A percentile compares a stretch with the other conserved stretches of the same genome.
Evolutionary conservation across 2,329 filamentous ascomycete genomes (phyloP).

Genomic region (Herpotrichia juniperi): DNA sequence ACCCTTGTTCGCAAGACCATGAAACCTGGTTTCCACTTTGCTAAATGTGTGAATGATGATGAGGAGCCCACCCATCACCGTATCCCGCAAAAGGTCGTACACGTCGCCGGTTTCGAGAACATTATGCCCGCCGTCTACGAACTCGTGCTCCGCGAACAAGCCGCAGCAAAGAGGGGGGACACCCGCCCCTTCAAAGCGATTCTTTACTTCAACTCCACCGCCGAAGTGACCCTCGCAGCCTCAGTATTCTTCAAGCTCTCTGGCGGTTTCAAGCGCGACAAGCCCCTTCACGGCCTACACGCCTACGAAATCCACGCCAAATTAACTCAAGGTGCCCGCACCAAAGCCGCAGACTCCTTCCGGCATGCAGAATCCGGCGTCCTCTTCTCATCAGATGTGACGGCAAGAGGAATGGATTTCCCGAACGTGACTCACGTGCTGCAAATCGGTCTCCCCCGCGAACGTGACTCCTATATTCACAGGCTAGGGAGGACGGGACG

Average conservation of each 20-base stretch:
- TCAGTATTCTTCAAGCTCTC: conserved; percentile 62
- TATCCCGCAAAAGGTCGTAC: conserved; percentile 80
- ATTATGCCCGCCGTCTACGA: conserved; percentile 78
- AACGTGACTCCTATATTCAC: conserved; percentile 57
- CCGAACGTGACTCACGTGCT: conserved; percentile 60
- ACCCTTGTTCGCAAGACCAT: conserved; percentile 78
- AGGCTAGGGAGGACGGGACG: conserved; percentile 62
- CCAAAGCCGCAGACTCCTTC: conserved; percentile 74
- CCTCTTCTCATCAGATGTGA: conserved; percentile 58
- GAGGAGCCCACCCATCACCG: conserved; percentile 84
- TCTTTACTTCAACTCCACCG: conserved; percentile 84
- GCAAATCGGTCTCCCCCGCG: conserved; percentile 54
- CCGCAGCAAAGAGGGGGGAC: conserved; percentile 50
- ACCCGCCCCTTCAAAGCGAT: conserved; percentile 88
- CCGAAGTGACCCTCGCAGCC: conserved; percentile 69
- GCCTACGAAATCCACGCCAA: conserved; percentile 77
- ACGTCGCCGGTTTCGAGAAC: conserved; percentile 74
- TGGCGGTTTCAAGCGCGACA: conserved; percentile 40
- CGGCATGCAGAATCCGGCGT: conserved; percentile 64
- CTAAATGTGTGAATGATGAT: conserved; percentile 83
- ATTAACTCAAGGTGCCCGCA: conserved; percentile 73
- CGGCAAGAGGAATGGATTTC: conserved; percentile 60
- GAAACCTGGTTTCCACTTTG: conserved; percentile 83
- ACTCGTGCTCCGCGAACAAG: conserved; percentile 68
- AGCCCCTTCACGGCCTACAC: conserved; percentile 41